Percentiles rank a stretch among this genome's conserved stretches.
Evolutionary conservation across 345 rosid genomes (phyloP).

Genomic region (Ceriops zippeliana): DNA sequence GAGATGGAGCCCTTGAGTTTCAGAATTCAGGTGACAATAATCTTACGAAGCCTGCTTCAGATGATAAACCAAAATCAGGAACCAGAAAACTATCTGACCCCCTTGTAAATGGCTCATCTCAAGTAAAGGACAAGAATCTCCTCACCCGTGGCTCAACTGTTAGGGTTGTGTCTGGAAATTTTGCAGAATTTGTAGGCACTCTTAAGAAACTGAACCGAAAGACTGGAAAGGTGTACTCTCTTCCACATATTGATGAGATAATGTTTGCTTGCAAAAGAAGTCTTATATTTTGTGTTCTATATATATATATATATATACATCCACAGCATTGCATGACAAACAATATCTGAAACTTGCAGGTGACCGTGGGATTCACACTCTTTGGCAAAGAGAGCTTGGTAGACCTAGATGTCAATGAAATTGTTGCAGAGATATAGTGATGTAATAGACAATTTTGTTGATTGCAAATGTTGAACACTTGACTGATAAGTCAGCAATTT

Average conservation of each 20-base stretch:
- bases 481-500: too few species aligned
- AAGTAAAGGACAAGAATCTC: conserved; percentile 34
- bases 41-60: conserved; percentile 23
- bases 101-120: conserved; percentile 22
- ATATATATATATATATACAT: not conserved
- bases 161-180: conserved; percentile 67
- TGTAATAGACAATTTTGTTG: conserved; percentile 17
- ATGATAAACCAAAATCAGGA: conserved; percentile 31
- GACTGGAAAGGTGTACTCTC: conserved; percentile 56
- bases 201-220: conserved; percentile 68
- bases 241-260: not conserved
- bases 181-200: conserved; percentile 69
- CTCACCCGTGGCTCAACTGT: conserved; percentile 63
- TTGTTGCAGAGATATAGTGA: conserved; percentile 51
- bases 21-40: conserved; percentile 33
- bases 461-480: too few species aligned
- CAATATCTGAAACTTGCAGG: conserved; percentile 45
- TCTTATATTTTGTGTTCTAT: not conserved
- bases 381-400: conserved; percentile 86
- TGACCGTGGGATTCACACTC: conserved; percentile 69
- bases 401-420: conserved; percentile 68
- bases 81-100: conserved; percentile 33
- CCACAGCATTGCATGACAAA: not conserved
- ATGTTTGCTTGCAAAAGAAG: not conserved
- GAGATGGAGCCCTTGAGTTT: conserved; percentile 22